phyloP scores from a whole-genome alignment of 495 filamentous ascomycete genomes.

The Daldinia concentrica region DNA sequence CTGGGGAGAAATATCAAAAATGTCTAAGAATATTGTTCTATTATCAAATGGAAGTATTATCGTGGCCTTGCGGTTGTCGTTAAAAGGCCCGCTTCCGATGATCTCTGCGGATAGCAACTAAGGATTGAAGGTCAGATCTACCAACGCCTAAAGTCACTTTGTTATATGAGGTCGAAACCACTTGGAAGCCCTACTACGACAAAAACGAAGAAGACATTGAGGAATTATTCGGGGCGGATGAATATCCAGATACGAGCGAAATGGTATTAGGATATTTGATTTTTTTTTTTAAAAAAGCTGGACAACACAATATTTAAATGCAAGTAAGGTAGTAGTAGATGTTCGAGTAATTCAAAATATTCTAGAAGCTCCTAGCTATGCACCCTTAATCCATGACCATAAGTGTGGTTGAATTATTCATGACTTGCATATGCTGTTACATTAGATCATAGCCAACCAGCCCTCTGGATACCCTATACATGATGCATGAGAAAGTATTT shows the following conservation, averaged over 20 bases:
- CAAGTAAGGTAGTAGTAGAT: background rate
- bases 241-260: background rate
- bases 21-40: background rate
- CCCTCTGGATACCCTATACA: too few relatives aligned
- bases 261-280: background rate
- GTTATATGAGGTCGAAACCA: background rate
- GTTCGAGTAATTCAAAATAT: background rate
- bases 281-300: background rate
- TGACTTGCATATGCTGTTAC: too few relatives aligned
- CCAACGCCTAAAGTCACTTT: background rate
- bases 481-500: too few relatives aligned
- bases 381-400: background rate
- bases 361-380: background rate
- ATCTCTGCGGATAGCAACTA: background rate
- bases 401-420: background rate
- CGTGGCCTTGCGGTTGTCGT: background rate
- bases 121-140: background rate
- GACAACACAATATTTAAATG: background rate
- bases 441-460: too few relatives aligned
- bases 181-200: background rate
- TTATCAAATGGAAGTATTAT: background rate
- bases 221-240: background rate
- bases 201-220: background rate
- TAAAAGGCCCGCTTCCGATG: background rate
- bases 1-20: background rate